Evolutionary conservation across 139 green algal species (phyloP).

Genomic region (Mesotaenium endlicherianum): DNA sequence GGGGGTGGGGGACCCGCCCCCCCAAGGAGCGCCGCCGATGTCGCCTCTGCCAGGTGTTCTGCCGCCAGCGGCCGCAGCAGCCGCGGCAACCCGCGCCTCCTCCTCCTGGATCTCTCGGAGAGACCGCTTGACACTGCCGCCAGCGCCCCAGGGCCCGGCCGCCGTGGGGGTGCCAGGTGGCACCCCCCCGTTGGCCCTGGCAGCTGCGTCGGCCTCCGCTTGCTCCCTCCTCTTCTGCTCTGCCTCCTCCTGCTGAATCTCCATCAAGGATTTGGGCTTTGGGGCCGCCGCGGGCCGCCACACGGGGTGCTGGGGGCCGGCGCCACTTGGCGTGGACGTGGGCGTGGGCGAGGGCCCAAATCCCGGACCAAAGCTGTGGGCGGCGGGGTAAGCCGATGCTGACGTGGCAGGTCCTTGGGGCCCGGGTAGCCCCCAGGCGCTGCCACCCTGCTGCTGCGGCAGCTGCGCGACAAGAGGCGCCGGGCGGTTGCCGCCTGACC

Average conservation of each 20-base stretch:
- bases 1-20: not conserved
- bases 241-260: slow-evolving; percentile 33
- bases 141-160: not conserved
- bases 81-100: slow-evolving; percentile 10
- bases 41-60: not conserved
- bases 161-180: not conserved
- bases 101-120: slow-evolving; percentile 48
- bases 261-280: slow-evolving; percentile 5
- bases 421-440: too few relatives aligned
- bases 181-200: not conserved
- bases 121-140: slow-evolving; percentile 6
- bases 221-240: slow-evolving; percentile 28
- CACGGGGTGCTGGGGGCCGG: not conserved
- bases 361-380: too few relatives aligned
- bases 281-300: not conserved
- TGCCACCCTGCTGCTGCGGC: too few relatives aligned
- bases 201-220: not conserved
- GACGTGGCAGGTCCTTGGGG: too few relatives aligned
- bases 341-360: too few relatives aligned
- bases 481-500: too few relatives aligned
- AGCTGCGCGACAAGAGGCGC: too few relatives aligned
- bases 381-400: too few relatives aligned
- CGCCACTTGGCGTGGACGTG: not conserved
- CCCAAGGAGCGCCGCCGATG: not conserved
- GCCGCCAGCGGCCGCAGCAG: not conserved